Conservation (phyloP, 73 alveolate species). For the Durusdinium trenchii region DNA sequence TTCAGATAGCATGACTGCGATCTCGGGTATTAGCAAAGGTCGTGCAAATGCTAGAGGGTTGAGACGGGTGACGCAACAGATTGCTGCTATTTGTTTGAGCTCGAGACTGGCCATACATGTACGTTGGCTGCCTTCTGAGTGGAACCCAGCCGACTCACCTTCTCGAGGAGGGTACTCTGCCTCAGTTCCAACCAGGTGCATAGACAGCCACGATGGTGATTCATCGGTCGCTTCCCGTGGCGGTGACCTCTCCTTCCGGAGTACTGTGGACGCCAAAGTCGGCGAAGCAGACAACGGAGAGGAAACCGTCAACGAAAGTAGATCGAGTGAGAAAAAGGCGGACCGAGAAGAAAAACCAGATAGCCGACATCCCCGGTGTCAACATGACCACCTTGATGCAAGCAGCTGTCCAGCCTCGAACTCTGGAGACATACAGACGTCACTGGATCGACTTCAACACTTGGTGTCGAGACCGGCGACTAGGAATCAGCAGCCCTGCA, state of each 20-base stretch:
- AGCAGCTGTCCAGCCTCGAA: neutral
- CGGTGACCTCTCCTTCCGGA: too few species aligned
- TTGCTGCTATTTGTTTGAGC: neutral
- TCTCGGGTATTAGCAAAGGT: neutral
- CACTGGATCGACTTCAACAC: neutral
- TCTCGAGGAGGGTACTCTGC: neutral
- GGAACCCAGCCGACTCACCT: constrained; percentile 13
- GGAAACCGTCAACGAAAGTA: too few species aligned
- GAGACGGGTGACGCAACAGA: neutral
- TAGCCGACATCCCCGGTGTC: neutral
- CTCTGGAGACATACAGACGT: neutral
- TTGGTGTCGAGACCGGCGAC: neutral
- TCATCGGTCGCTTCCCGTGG: neutral
- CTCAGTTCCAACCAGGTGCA: neutral
- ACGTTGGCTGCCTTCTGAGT: constrained; percentile 23
- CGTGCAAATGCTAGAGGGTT: neutral
- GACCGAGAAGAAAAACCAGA: neutral
- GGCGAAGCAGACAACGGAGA: too few species aligned
- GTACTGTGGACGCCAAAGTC: too few species aligned
- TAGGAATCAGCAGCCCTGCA: neutral
- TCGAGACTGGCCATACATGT: neutral
- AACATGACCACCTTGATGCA: neutral
- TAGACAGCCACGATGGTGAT: neutral
- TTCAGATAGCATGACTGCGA: constrained; percentile 3
- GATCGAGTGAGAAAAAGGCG: too few species aligned